A percentile compares a stretch with the other conserved stretches of the same genome.
Conservation (phyloP, 495 filamentous ascomycete genomes). For the Aspergillus diversus region DNA sequence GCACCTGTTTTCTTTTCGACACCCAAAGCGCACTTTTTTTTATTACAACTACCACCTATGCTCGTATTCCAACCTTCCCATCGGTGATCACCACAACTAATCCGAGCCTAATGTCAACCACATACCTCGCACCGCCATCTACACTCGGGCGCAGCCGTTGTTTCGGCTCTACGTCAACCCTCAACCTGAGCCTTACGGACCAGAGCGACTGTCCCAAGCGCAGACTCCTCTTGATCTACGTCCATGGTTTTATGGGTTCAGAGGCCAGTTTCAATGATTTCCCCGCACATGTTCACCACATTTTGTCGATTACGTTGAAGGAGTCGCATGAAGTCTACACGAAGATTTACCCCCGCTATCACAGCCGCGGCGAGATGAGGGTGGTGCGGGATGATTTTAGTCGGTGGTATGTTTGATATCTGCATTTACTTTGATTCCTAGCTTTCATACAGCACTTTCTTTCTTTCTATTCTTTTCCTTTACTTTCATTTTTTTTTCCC, state of each 20-base stretch:
- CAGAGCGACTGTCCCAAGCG: conserved; percentile 36
- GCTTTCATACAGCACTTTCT: neutral
- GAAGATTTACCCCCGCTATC: conserved; percentile 91
- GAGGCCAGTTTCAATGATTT: conserved; percentile 87
- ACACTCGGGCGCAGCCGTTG: neutral
- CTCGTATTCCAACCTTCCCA: neutral
- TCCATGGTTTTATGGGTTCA: conserved; percentile 93
- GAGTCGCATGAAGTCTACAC: conserved; percentile 83
- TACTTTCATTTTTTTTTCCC: neutral
- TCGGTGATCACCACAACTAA: neutral
- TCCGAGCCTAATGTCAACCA: neutral
- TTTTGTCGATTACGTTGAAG: conserved; percentile 66
- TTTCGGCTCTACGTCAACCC: conserved; percentile 2
- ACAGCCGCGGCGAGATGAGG: conserved; percentile 73
- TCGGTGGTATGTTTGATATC: conserved; percentile 58
- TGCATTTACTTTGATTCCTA: too few species aligned
- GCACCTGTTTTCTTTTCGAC: too few species aligned
- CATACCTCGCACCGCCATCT: neutral
- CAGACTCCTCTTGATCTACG: conserved; percentile 77
- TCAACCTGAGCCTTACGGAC: conserved; percentile 2
- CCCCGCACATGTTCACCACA: conserved; percentile 82
- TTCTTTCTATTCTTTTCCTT: neutral
- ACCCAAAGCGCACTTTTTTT: too few species aligned
- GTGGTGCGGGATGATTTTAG: conserved; percentile 82
- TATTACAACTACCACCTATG: neutral